phyloP scores from a whole-genome alignment of 78 protist species.

The Mantamonas sphyraenae region DNA sequence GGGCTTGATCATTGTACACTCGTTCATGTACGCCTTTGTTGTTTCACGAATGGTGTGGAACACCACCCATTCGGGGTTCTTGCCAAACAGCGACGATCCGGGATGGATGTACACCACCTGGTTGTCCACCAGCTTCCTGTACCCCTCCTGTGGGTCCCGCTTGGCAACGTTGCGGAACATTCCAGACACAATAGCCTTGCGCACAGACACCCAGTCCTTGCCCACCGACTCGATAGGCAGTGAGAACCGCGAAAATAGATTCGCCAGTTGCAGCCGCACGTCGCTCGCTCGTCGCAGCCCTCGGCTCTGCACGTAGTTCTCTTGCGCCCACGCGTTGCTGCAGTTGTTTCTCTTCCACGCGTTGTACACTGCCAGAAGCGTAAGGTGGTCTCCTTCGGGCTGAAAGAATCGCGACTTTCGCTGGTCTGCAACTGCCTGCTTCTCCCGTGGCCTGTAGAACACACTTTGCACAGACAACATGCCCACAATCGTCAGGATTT shows the following conservation, averaged over 20 bases:
- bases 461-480: slow-evolving; percentile 87
- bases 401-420: slow-evolving; percentile 82
- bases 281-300: slow-evolving; percentile 90
- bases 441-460: slow-evolving; percentile 84
- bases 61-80: slow-evolving; percentile 87
- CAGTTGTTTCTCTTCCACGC: slow-evolving; percentile 83
- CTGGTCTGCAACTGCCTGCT: slow-evolving; percentile 83
- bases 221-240: slow-evolving; percentile 74
- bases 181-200: slow-evolving; percentile 83
- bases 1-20: slow-evolving; percentile 83
- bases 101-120: slow-evolving; percentile 89
- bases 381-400: slow-evolving; percentile 97
- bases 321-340: slow-evolving; percentile 87
- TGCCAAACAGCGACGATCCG: slow-evolving; percentile 80
- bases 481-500: slow-evolving; percentile 90
- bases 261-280: slow-evolving; percentile 88
- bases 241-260: slow-evolving; percentile 87
- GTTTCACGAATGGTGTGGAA: slow-evolving; percentile 72
- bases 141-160: slow-evolving; percentile 95
- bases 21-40: slow-evolving; percentile 97
- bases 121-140: slow-evolving; percentile 66
- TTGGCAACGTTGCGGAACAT: slow-evolving; percentile 93
- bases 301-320: slow-evolving; percentile 91
- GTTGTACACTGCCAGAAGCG: slow-evolving; percentile 88
- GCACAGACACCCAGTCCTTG: slow-evolving; percentile 58